Percentiles rank a stretch among this genome's conserved stretches.
Evolutionary conservation across 179 eudicot species (phyloP).

Genomic region (Silene noctiflora): DNA sequence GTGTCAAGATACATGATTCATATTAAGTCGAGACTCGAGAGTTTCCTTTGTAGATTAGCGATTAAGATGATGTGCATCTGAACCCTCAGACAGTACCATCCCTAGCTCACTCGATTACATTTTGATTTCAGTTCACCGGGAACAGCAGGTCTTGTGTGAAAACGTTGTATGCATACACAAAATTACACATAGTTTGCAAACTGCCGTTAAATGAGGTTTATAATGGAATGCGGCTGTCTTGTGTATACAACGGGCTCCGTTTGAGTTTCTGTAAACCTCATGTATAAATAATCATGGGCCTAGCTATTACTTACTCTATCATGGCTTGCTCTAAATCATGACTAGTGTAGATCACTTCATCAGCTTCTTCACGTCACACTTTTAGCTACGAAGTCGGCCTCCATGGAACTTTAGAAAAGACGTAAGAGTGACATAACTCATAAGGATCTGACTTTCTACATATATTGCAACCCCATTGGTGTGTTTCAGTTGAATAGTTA

Average conservation of each 20-base stretch:
- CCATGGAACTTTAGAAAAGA: not conserved
- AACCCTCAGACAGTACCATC: not conserved
- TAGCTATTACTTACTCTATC: not conserved
- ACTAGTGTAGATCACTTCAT: not conserved
- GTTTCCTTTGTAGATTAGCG: not conserved
- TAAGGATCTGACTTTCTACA: not conserved
- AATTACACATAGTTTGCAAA: not conserved
- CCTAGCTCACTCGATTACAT: not conserved
- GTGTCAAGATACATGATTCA: constrained; percentile 1
- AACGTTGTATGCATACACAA: not conserved
- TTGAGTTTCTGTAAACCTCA: not conserved
- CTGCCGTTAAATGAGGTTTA: not conserved
- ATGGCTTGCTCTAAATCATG: not conserved
- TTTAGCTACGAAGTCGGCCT: not conserved
- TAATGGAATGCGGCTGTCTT: not conserved
- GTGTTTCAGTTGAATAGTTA: not conserved
- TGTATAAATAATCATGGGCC: not conserved
- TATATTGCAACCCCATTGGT: not conserved
- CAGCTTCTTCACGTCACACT: not conserved
- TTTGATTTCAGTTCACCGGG: not conserved
- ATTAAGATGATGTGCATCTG: not conserved
- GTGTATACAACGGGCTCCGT: not conserved
- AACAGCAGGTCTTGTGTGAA: not conserved
- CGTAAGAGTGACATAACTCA: not conserved
- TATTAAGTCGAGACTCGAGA: not conserved